Conservation (phyloP, 495 filamentous ascomycete species). For the Penicillium malachiteum region DNA sequence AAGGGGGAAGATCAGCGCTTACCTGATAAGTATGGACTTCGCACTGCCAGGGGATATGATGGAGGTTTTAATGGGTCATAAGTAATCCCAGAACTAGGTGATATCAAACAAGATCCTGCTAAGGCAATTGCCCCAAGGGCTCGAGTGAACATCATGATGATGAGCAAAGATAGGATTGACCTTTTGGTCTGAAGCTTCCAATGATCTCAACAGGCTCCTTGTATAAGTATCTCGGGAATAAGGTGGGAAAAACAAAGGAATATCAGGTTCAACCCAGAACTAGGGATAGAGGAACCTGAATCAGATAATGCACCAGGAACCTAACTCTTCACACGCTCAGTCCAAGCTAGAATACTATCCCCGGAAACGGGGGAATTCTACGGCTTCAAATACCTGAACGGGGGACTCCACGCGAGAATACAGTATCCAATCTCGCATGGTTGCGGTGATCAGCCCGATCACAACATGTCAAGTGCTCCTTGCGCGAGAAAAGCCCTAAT, state of each 20-base stretch:
- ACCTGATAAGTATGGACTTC: conserved; percentile 42
- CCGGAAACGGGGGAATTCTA: conserved; percentile 3
- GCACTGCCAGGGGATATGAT: conserved; percentile 43
- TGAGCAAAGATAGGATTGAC: not conserved
- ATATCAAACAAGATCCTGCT: conserved; percentile 9
- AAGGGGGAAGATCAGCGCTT: conserved; percentile 3
- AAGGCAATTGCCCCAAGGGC: conserved; percentile 6
- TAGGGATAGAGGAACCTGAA: no score
- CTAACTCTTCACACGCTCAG: not conserved
- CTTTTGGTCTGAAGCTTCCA: not conserved
- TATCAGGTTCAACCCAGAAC: not conserved
- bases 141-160: conserved; percentile 10
- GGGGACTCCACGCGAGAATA: conserved; percentile 3
- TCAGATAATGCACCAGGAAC: no score
- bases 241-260: not conserved
- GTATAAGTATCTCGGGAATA: not conserved
- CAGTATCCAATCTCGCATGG: conserved; percentile 9
- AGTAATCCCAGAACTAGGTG: conserved; percentile 15
- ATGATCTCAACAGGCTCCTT: not conserved
- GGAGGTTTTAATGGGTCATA: conserved; percentile 38
- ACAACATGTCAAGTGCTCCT: conserved; percentile 23
- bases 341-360: conserved; percentile 12
- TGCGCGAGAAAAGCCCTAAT: conserved; percentile 15
- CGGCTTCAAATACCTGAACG: conserved; percentile 15
- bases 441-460: conserved; percentile 9